These are phyloP conservation scores for Verticillium klebahnii DNA, from an alignment of 2,329 filamentous ascomycete species.

Conservation along the genomic window DNA sequence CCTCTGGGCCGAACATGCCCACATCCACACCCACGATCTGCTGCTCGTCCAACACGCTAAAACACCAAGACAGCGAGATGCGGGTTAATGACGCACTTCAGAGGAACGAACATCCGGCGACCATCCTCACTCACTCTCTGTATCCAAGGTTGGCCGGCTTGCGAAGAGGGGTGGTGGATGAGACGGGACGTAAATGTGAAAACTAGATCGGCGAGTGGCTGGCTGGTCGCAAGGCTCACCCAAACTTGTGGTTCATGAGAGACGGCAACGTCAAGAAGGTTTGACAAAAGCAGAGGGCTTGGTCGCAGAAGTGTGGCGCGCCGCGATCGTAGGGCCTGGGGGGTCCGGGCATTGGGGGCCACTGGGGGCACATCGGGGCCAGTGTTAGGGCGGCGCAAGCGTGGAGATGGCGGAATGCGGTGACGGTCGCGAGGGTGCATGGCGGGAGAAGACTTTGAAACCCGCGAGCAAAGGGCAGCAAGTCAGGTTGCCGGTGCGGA, in stretches of 20 bases:
- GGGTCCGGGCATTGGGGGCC: neutral
- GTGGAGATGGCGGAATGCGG: slow-evolving; percentile 23
- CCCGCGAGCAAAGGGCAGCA: neutral
- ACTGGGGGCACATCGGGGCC: slow-evolving; percentile 1
- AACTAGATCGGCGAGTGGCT: neutral
- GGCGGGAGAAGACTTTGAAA: slow-evolving; percentile 3
- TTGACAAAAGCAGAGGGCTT: neutral
- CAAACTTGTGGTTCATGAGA: neutral
- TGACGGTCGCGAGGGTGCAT: slow-evolving; percentile 28
- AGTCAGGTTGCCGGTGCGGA: neutral
- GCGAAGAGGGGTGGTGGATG: neutral
- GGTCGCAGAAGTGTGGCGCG: neutral
- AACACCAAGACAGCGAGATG: neutral
- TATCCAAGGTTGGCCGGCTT: neutral
- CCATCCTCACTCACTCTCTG: neutral
- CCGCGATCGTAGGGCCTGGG: slow-evolving; percentile 4
- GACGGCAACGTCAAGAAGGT: neutral
- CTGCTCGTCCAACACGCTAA: slow-evolving; percentile 22
- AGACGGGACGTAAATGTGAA: neutral
- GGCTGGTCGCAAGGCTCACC: neutral
- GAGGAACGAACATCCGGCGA: neutral
- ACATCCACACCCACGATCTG: slow-evolving; percentile 17
- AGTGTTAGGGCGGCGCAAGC: slow-evolving; percentile 14
- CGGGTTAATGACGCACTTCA: slow-evolving; percentile 3
- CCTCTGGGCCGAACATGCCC: slow-evolving; percentile 23